Percentiles rank a stretch among this genome's conserved stretches.
These are phyloP conservation scores for Aspergillus awamori DNA, from an alignment of 2,329 filamentous ascomycete species.

Conservation along the genomic window DNA sequence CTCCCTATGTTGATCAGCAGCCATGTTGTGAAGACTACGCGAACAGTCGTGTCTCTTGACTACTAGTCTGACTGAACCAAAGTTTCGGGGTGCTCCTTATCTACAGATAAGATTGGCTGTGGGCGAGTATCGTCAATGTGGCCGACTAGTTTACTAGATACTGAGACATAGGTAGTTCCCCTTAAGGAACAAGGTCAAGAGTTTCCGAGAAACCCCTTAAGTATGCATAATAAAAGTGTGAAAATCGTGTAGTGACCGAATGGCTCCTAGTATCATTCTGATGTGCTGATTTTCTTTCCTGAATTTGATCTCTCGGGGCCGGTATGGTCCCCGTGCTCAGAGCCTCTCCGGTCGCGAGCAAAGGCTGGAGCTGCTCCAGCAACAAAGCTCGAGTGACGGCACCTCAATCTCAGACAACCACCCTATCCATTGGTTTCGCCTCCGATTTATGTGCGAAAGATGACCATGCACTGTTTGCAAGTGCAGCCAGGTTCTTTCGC, in stretches of 20 bases:
- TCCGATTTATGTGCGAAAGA: conserved; percentile 16
- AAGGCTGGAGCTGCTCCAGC: conserved; percentile 9
- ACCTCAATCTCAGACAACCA: conserved; percentile 9
- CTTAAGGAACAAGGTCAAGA: background rate
- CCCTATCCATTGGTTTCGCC: conserved; percentile 8
- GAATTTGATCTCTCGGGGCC: background rate
- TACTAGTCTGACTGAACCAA: background rate
- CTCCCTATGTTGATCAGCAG: background rate
- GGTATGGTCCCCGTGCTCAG: conserved; percentile 12
- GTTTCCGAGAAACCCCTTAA: background rate
- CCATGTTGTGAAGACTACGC: background rate
- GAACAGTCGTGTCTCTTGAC: background rate
- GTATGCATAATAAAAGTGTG: background rate
- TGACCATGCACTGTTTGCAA: conserved; percentile 26
- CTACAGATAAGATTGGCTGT: background rate
- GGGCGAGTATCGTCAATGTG: background rate
- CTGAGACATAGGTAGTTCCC: background rate
- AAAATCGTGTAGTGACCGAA: background rate
- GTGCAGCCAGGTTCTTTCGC: conserved; percentile 18
- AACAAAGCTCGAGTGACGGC: conserved; percentile 7
- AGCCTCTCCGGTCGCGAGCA: conserved; percentile 16
- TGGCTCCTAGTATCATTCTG: background rate
- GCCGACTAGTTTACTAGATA: background rate
- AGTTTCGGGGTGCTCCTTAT: background rate
- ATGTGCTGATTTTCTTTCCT: background rate